These are phyloP conservation scores for Saccharomyces hybrid DNA, from an alignment of 1,139 yeast species.

Conservation along the genomic window DNA sequence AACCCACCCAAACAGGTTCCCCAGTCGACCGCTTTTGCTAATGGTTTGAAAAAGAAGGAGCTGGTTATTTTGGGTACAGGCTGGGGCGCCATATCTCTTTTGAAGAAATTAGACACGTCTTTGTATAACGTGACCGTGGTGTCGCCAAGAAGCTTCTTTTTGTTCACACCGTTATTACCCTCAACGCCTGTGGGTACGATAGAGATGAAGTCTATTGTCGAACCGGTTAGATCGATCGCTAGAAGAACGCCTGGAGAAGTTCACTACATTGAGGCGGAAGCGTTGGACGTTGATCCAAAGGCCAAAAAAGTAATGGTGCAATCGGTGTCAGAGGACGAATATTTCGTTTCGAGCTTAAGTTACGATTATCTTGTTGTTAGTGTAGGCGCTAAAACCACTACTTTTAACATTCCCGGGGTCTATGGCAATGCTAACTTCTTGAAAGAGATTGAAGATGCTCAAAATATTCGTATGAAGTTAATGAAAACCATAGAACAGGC, in stretches of 20 bases:
- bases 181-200: constrained; percentile 92
- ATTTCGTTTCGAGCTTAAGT: constrained; percentile 42
- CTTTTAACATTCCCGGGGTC: constrained; percentile 92
- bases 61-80: constrained; percentile 88
- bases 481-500: constrained; percentile 83
- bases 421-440: constrained; percentile 77
- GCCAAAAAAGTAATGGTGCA: constrained; percentile 54
- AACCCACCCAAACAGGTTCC: constrained; percentile 53
- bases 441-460: constrained; percentile 81
- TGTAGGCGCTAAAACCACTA: constrained; percentile 88
- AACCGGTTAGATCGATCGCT: constrained; percentile 71
- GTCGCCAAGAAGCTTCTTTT: constrained; percentile 89
- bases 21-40: constrained; percentile 51
- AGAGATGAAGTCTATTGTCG: constrained; percentile 83
- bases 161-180: constrained; percentile 89
- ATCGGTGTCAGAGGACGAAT: constrained; percentile 28
- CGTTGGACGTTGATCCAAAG: constrained; percentile 69
- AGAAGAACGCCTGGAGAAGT: constrained; percentile 73
- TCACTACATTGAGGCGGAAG: constrained; percentile 84
- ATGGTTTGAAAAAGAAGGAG: constrained; percentile 77
- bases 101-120: constrained; percentile 80
- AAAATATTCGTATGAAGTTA: constrained; percentile 63
- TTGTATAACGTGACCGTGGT: constrained; percentile 82
- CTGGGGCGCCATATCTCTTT: constrained; percentile 82
- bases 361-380: constrained; percentile 83